Base-by-base conservation (phyloP, 2,329 filamentous ascomycete species). In the Chalaropsis ovoidea region DNA sequence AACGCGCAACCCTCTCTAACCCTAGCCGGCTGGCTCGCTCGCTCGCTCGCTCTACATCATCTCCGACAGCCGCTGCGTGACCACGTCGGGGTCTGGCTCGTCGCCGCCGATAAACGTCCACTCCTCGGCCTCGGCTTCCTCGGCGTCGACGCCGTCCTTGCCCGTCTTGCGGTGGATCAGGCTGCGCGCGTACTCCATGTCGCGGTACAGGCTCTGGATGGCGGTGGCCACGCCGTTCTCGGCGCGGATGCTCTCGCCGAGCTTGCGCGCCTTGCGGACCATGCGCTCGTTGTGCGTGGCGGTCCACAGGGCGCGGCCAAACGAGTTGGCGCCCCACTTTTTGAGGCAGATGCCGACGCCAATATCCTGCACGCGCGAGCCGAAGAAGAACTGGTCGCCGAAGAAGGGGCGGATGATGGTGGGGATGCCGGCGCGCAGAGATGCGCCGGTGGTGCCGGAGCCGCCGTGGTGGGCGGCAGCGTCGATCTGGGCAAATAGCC, bases 351-450 rank as follows among this genome's bases (percentile, higher is more conserved):
- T 86, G 0, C 94, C 94, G 1, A 97, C 94, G 0, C 94, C 93
- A 5, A 99, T 80, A 72, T 97, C 93, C 74, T 97, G 91, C 1
- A 97, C 88, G 3, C 94, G 83, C 39, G 81, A 84, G 6, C 91
- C 94, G 71, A 95, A 97, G 79, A 99, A 99, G 80, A 88, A 96
- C 73, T 99, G 94, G 71, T 99, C 94, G 4, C 94, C 94, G 72
- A 99, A 99, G 78, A 97, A 99, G 0, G 94, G 94, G 68, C 93
- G 89, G 72, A 97, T 88, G 69, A 99, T 92, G 0, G 94, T 97
- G 0, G 94, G 94, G 4, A 96, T 84, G 1, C 94, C 94, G 0
- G 92, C 92, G 63, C 94, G 83, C 61, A 99, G 79, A 74, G 90
- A 95, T 0, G 94, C 94, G 1, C 94, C 94, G 0, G 94, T 99